Evolutionary conservation across 1,284 basidiomycete genomes (phyloP).

Genomic region (Schizopora paradoxa): DNA sequence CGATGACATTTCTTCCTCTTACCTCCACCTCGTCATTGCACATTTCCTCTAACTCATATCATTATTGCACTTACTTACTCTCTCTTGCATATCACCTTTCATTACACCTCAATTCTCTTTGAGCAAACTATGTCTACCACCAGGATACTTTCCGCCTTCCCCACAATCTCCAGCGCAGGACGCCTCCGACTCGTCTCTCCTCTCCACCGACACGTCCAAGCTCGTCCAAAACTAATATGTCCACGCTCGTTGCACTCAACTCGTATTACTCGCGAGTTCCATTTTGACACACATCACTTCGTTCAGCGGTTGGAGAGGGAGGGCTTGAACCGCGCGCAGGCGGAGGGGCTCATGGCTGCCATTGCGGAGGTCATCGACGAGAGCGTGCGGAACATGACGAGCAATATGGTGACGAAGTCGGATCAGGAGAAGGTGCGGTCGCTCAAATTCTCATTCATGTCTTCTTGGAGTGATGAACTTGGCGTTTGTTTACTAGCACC

Average conservation of each 20-base stretch:
- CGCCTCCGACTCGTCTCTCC: too few relatives aligned
- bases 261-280: slow-evolving; percentile 41
- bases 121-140: too few relatives aligned
- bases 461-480: background rate
- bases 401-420: slow-evolving; percentile 88
- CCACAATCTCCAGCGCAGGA: too few relatives aligned
- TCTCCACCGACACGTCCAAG: too few relatives aligned
- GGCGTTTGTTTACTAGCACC: slow-evolving; percentile 50
- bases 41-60: too few relatives aligned
- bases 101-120: too few relatives aligned
- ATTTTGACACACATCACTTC: slow-evolving; percentile 94
- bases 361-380: slow-evolving; percentile 95
- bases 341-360: slow-evolving; percentile 92
- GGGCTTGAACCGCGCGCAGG: slow-evolving; percentile 82
- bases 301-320: slow-evolving; percentile 85
- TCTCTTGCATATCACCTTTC: too few relatives aligned
- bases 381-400: slow-evolving; percentile 89
- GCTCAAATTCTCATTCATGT: background rate
- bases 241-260: slow-evolving; percentile 7
- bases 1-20: too few relatives aligned
- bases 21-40: too few relatives aligned
- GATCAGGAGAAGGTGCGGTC: slow-evolving; percentile 85
- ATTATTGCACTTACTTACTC: too few relatives aligned
- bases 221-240: too few relatives aligned
- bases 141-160: too few relatives aligned